phyloP scores from a whole-genome alignment of 2,329 filamentous ascomycete genomes.

The Cryphonectria parasitica region DNA sequence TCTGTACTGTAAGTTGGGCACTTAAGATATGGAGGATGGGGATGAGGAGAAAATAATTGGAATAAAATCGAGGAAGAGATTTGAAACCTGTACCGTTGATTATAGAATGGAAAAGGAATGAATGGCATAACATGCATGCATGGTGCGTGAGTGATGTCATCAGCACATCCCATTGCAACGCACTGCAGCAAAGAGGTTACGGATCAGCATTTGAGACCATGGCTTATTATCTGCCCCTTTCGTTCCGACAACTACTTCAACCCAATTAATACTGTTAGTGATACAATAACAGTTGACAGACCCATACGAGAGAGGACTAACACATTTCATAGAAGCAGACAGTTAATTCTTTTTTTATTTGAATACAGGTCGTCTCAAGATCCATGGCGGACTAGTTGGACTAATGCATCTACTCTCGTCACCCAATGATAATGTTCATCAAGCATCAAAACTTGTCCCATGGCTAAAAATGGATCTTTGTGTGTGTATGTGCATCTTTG shows the following conservation, averaged over 20 bases:
- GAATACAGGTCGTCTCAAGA: too few relatives aligned
- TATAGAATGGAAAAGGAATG: not conserved
- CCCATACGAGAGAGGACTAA: not conserved
- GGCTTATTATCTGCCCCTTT: not conserved
- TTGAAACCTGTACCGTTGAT: not conserved
- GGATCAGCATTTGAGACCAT: not conserved
- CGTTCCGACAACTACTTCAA: not conserved
- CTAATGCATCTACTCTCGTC: not conserved
- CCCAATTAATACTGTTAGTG: not conserved
- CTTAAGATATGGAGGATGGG: too few relatives aligned
- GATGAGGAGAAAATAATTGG: not conserved
- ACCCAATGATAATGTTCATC: too few relatives aligned
- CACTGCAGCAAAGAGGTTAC: not conserved
- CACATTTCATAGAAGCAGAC: not conserved
- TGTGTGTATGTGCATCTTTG: not conserved
- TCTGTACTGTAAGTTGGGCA: not conserved
- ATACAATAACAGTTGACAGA: not conserved
- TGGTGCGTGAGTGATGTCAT: constrained; percentile 23
- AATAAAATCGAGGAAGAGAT: not conserved
- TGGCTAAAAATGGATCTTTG: not conserved
- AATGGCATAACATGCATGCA: too few relatives aligned
- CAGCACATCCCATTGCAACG: not conserved
- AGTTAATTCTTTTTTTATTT: not conserved
- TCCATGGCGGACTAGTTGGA: too few relatives aligned
- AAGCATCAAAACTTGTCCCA: not conserved